Conservation (phyloP, 345 rosid species). For the Eutrema yunnanense region DNA sequence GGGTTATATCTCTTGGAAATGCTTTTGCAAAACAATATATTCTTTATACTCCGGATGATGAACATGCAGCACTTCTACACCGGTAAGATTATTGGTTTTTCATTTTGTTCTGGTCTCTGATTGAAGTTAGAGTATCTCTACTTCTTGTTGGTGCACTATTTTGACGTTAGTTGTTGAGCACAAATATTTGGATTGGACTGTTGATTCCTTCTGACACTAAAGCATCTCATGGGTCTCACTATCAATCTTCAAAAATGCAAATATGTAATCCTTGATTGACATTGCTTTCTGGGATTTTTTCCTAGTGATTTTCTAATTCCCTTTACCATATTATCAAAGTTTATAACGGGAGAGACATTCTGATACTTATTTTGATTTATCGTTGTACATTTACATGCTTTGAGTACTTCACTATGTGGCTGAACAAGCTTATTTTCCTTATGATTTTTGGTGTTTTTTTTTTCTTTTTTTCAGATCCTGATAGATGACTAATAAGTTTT, state of each 20-base stretch:
- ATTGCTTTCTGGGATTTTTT: not conserved
- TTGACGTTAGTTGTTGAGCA: constrained; percentile 2
- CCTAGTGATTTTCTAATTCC: not conserved
- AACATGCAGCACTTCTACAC: constrained; percentile 89
- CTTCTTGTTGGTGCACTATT: constrained; percentile 3
- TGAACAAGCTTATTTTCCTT: constrained; percentile 4
- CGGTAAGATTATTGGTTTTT: constrained; percentile 41
- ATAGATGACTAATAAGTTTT: not conserved
- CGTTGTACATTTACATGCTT: not conserved
- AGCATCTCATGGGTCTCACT: not conserved
- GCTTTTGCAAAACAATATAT: constrained; percentile 73
- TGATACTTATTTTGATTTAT: not conserved
- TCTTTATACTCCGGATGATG: constrained; percentile 70
- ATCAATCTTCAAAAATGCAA: not conserved
- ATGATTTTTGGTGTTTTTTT: not conserved
- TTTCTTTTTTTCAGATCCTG: constrained; percentile 1
- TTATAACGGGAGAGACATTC: not conserved
- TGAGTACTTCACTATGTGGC: constrained; percentile 1
- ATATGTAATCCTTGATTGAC: not conserved
- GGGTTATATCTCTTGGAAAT: constrained; percentile 89
- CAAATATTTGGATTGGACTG: not conserved
- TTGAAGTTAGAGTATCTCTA: constrained; percentile 3
- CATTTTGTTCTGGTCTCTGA: not conserved
- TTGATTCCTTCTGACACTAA: constrained; percentile 1
- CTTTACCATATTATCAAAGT: not conserved